Percentiles rank a stretch among this genome's conserved stretches.
phyloP scores from a whole-genome alignment of 192 early-diverging fungal genomes.

The Entophlyctis helioformis region DNA sequence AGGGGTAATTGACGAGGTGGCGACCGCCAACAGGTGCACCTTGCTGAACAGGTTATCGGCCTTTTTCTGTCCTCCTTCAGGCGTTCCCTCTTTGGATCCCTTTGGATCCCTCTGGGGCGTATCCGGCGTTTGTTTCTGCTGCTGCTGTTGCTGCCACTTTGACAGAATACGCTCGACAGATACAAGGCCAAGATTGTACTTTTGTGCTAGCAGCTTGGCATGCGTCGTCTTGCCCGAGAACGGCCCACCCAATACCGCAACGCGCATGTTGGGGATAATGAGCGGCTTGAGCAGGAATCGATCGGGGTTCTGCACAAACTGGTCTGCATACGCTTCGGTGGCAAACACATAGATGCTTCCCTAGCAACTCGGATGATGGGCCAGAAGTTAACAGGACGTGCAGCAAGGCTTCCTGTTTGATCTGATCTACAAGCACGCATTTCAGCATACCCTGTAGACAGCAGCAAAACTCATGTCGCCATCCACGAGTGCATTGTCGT shows the following conservation, averaged over 20 bases:
- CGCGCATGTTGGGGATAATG: slow-evolving; percentile 4
- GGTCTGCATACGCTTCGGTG: slow-evolving; percentile 6
- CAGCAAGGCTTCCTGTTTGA: too few species aligned
- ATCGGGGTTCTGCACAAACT: slow-evolving; percentile 31
- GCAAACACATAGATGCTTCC: slow-evolving; percentile 28
- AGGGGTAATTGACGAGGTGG: too few species aligned
- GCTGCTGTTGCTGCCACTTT: too few species aligned
- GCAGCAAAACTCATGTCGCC: slow-evolving; percentile 7
- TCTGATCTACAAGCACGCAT: too few species aligned
- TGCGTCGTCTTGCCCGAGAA: slow-evolving; percentile 37
- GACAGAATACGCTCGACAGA: slow-evolving; percentile 25
- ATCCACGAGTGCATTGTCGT: slow-evolving; percentile 5
- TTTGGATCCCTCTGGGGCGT: too few species aligned
- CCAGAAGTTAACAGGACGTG: too few species aligned
- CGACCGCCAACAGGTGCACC: too few species aligned
- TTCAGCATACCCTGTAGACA: slow-evolving; percentile 28
- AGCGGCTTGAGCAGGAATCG: slow-evolving; percentile 23
- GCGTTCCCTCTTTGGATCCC: too few species aligned
- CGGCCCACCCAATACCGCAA: slow-evolving; percentile 32
- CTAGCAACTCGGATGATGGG: too few species aligned
- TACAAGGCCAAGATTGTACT: slow-evolving; percentile 23
- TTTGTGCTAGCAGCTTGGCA: slow-evolving; percentile 20
- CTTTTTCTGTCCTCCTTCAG: too few species aligned
- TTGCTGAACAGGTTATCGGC: too few species aligned
- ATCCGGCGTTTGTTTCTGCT: too few species aligned